Conservation (phyloP, 306 rosid species). For the Acacia melanoxylon region DNA sequence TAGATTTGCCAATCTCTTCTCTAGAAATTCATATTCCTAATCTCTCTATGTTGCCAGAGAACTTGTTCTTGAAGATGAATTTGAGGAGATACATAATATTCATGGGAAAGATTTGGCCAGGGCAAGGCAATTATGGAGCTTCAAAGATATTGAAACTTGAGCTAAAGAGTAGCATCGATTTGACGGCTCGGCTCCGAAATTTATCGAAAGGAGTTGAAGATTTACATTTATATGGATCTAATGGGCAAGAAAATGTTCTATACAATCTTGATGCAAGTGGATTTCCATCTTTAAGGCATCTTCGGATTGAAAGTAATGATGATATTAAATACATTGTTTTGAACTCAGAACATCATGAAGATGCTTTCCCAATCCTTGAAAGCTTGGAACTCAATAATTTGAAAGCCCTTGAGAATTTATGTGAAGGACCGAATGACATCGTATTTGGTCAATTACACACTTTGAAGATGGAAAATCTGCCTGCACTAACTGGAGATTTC, state of each 20-base stretch:
- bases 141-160: background rate
- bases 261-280: background rate
- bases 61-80: background rate
- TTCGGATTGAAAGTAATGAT: background rate
- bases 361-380: too few relatives aligned
- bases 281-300: background rate
- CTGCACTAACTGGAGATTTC: background rate
- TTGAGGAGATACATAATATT: background rate
- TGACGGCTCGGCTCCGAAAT: background rate
- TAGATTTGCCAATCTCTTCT: background rate
- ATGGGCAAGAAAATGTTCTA: background rate
- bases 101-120: background rate
- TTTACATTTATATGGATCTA: background rate
- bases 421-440: too few relatives aligned
- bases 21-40: background rate
- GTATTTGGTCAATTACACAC: too few relatives aligned
- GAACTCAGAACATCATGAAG: too few relatives aligned
- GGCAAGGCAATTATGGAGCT: background rate
- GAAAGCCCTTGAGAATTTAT: too few relatives aligned
- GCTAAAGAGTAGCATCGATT: background rate
- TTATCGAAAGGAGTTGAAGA: background rate
- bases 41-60: background rate
- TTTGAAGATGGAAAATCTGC: background rate
- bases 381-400: too few relatives aligned
- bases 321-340: too few relatives aligned